phyloP scores from a whole-genome alignment of 441 rosid genomes.

The Populus hybrid region DNA sequence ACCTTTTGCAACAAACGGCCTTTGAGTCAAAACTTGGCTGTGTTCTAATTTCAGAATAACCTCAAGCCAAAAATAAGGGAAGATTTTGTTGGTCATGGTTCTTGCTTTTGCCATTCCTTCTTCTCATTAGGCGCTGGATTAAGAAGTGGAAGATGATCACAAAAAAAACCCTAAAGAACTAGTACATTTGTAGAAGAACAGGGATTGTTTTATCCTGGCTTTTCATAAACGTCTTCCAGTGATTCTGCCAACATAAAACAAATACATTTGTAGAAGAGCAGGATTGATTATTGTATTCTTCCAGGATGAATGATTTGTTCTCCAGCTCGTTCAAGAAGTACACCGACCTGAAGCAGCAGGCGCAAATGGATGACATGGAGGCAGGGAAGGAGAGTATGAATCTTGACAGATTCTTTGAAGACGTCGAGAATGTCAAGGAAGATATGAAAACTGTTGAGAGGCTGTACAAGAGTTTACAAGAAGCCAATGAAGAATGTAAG shows the following conservation, averaged over 20 bases:
- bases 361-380: conserved; percentile 57
- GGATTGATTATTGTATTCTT: background rate
- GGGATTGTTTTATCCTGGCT: background rate
- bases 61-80: conserved; percentile 9
- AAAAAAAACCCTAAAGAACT: background rate
- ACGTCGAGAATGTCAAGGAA: conserved; percentile 71
- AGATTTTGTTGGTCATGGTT: conserved; percentile 17
- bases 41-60: conserved; percentile 19
- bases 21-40: conserved; percentile 21
- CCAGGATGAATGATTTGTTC: conserved; percentile 82
- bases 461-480: conserved; percentile 60
- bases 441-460: conserved; percentile 63
- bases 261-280: background rate
- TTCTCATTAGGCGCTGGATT: conserved; percentile 11
- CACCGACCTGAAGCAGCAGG: conserved; percentile 64
- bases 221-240: background rate
- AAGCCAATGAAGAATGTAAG: conserved; percentile 73
- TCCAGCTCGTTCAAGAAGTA: conserved; percentile 80
- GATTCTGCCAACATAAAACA: background rate
- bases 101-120: conserved; percentile 29
- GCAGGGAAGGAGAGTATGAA: conserved; percentile 55
- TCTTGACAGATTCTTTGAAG: conserved; percentile 82
- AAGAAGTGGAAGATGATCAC: conserved; percentile 27
- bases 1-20: background rate
- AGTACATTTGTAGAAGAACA: background rate